Percentiles rank a stretch among this genome's conserved stretches.
Evolutionary conservation across 305 asterid species (phyloP).

Genomic region (Fraxinus nigra): DNA sequence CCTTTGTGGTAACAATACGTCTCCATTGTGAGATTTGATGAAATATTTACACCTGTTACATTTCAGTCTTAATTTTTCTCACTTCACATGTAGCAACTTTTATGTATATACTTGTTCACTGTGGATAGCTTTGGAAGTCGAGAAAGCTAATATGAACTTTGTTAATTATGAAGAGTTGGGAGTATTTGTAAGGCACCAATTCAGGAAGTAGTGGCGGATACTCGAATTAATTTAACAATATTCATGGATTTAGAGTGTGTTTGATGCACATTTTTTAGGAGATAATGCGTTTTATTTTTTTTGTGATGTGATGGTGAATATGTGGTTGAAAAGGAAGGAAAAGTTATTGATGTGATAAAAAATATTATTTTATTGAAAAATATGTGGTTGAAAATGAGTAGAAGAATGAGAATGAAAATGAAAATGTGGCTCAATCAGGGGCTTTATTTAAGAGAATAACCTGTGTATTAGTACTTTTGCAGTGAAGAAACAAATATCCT

Average conservation of each 20-base stretch:
- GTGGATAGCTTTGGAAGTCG: background rate
- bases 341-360: too few relatives aligned
- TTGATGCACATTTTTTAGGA: too few relatives aligned
- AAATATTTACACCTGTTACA: background rate
- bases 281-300: too few relatives aligned
- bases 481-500: background rate
- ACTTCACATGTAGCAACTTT: background rate
- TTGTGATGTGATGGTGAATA: too few relatives aligned
- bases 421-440: too few relatives aligned
- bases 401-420: too few relatives aligned
- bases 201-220: background rate
- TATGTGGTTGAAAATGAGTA: too few relatives aligned
- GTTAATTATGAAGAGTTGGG: background rate
- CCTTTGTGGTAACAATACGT: background rate
- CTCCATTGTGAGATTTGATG: background rate
- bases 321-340: too few relatives aligned
- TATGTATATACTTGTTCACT: background rate
- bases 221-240: background rate
- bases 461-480: background rate
- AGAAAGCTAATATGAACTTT: background rate
- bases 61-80: background rate
- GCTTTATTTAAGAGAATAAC: background rate
- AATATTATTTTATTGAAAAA: too few relatives aligned
- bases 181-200: background rate
- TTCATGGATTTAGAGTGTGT: background rate